Conservation (phyloP, 148 eudicot species). For the Vaccinium myrtillus region DNA sequence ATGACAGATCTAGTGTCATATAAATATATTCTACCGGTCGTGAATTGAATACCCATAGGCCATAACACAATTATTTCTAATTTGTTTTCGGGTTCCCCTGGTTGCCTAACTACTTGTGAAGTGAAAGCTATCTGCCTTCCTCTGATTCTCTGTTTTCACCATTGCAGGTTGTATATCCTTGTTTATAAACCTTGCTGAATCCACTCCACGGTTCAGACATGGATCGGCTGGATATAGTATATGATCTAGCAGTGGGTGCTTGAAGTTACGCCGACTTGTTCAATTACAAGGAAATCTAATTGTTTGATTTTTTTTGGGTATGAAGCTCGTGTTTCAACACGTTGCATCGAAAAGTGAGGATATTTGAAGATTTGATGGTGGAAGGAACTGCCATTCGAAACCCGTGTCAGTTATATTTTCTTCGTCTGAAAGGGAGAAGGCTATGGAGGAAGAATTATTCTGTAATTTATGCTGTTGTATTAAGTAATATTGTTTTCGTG, state of each 20-base stretch:
- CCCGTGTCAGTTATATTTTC: not conserved
- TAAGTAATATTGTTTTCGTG: not conserved
- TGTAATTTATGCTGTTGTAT: not conserved
- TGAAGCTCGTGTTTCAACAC: not conserved
- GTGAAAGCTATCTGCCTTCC: not conserved
- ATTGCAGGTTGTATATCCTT: constrained; percentile 14
- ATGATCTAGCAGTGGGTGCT: not conserved
- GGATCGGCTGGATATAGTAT: not conserved
- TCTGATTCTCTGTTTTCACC: not conserved
- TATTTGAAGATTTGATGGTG: not conserved
- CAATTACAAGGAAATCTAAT: not conserved
- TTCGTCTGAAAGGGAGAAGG: not conserved
- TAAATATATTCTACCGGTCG: not conserved
- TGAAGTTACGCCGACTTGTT: not conserved
- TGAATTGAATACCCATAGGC: not conserved
- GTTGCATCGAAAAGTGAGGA: not conserved
- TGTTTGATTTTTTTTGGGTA: not conserved
- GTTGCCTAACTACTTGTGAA: not conserved
- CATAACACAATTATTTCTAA: not conserved
- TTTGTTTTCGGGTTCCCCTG: not conserved
- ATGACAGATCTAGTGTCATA: not conserved
- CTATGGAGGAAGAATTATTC: not conserved
- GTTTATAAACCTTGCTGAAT: not conserved
- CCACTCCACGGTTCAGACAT: not conserved
- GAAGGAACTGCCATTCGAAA: not conserved